Base-by-base conservation (phyloP, 495 filamentous ascomycete species). In the Entonaema liquescens region DNA sequence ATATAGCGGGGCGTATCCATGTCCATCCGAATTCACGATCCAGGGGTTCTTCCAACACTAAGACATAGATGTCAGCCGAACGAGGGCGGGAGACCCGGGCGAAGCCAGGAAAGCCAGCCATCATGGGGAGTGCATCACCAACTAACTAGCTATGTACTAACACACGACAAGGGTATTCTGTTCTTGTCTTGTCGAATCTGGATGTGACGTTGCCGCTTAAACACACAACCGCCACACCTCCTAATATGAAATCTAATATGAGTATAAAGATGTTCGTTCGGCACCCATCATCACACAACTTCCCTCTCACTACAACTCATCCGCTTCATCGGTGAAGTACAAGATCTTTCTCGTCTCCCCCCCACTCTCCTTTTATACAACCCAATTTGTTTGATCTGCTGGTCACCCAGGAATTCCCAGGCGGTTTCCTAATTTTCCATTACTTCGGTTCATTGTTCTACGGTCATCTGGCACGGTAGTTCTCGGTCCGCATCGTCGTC, bases 381-480 rank as follows among this genome's bases (percentile, higher is more conserved):
- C 15, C 5, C 6, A 36, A 56, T 67, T 67, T 9, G 53, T 52
- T 62, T 9, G 53, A 44, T 62, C 54, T 57, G 67, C 72, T 67
- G 70, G 70, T 72, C 67, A 65, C 55, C 65, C 72, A 64, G 64
- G 49, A 71, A 62, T 13, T 69, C 72, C 75, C 69, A 53, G 69
- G 72, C 61, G 67, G 70, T 67, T 66, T 75, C 61, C 60, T 57
- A 62, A 54, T 60, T 59, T 57, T 58, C 33, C 61, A 26, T 44
- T 25, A 58, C 62, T 65, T 60, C 50, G 38, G 70, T 62, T 62
- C 62, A 63, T 70, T 75, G 67, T 75, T 61, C 67, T 47, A 70
- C 61, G 67, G 67, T 69, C 65, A 68, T 66, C 60, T 69, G 63
- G 60, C 29, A 77, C 71, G 29, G 38, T 55, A 63, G 8, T 55